Base-by-base conservation (phyloP, 257 asterid species). In the Marsdenia floribunda region DNA sequence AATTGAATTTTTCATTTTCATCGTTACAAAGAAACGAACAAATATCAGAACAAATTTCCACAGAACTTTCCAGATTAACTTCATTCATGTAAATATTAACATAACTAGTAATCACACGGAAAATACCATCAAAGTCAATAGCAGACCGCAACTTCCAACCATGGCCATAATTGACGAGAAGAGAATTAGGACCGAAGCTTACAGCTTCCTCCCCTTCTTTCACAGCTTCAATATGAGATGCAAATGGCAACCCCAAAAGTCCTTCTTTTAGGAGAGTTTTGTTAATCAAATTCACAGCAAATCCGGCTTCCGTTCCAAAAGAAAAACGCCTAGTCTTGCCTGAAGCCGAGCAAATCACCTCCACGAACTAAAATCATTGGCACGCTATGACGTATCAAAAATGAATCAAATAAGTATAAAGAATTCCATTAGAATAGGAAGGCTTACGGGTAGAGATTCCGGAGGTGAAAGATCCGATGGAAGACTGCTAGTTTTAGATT, bases 321-420 rank as follows among this genome's bases (percentile, higher is more conserved):
- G 98, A 88, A 79, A 93, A 93, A 72, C 98, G 93, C 90, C 92
- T 86, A 76, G 80, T 81, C 77, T 89, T 87, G 75, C 91, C 85
- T 49, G 98, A 88, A 70, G 89, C 77, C 83, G 80, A 84, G 91
- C 97, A 93, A 52, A 80, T 16, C 68, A 93, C 98, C 87, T 93
- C 97, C 80, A 93, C 47, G 82, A 89, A 89, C 98, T 93, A 77
- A 42, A 42, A 29, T 19, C 18, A 24, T 37, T 4, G 15, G 14
- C 16, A 38, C n/a, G 16, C 3, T 46, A 77, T 35, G 35, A 63
- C 14, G 44, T 22, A 14, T n/a, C 40, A 24, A 68, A 14, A 6
- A 6, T 6, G 19, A 14, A 9, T 1, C 6, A 40, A 73, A 6
- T 5, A 42, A 22, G 26, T 4, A 76, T 7, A 47, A 12, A 54